A percentile compares a stretch with the other conserved stretches of the same genome.
These are phyloP conservation scores for Guyanaporus albipodus DNA, from an alignment of 768 basidiomycete genomes.

Conservation along the genomic window DNA sequence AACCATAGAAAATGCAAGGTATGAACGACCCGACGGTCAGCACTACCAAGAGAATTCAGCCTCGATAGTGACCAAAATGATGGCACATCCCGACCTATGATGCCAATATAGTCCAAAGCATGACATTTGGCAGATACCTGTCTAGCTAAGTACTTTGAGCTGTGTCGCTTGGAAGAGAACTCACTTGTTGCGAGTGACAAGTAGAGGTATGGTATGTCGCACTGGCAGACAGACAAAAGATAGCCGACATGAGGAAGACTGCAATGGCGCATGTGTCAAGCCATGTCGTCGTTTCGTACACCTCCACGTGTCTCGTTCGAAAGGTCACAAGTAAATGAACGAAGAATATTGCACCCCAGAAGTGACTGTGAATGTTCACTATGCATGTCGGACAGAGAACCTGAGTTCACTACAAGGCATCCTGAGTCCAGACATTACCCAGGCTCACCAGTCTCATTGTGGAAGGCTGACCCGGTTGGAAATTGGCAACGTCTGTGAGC, in stretches of 20 bases:
- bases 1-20: slow-evolving; percentile 74
- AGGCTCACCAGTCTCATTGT: slow-evolving; percentile 68
- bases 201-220: slow-evolving; percentile 68
- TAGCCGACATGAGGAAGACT: slow-evolving; percentile 66
- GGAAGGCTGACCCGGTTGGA: slow-evolving; percentile 49
- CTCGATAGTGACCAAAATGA: background rate
- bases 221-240: slow-evolving; percentile 47
- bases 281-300: slow-evolving; percentile 55
- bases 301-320: slow-evolving; percentile 45
- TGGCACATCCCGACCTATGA: slow-evolving; percentile 46
- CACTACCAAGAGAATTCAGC: slow-evolving; percentile 31
- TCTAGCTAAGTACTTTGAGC: slow-evolving; percentile 1
- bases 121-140: slow-evolving; percentile 61
- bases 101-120: slow-evolving; percentile 76
- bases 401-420: background rate
- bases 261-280: slow-evolving; percentile 55
- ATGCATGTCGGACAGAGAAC: slow-evolving; percentile 9
- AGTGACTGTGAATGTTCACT: slow-evolving; percentile 88
- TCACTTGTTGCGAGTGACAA: slow-evolving; percentile 70
- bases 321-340: slow-evolving; percentile 51
- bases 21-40: slow-evolving; percentile 77
- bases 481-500: slow-evolving; percentile 17
- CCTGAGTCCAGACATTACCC: background rate
- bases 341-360: slow-evolving; percentile 66
- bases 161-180: slow-evolving; percentile 11